Evolutionary conservation across 805 yeast genomes (phyloP).

Genomic region (Candida pseudofarinosa): DNA sequence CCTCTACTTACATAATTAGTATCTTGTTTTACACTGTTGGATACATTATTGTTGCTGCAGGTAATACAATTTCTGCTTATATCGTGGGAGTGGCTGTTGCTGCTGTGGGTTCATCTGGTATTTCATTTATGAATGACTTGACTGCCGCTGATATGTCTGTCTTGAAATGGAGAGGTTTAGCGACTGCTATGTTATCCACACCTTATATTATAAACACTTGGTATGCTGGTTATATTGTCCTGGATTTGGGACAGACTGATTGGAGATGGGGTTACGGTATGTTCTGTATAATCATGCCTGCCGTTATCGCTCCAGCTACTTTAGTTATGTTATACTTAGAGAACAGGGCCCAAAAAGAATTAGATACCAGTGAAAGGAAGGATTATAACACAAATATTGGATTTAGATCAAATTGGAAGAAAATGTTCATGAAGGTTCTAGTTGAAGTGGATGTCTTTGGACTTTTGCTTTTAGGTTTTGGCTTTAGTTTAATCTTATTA

Average conservation of each 20-base stretch:
- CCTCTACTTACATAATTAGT: constrained; percentile 13
- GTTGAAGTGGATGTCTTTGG: constrained; percentile 39
- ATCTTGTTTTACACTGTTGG: constrained; percentile 18
- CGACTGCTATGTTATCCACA: constrained; percentile 17
- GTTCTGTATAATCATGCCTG: constrained; percentile 45
- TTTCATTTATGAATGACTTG: constrained; percentile 14
- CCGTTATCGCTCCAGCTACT: constrained; percentile 31
- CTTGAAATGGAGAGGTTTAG: constrained; percentile 22
- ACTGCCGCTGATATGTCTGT: constrained; percentile 21
- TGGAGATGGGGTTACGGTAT: constrained; percentile 56
- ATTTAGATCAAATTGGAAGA: not conserved
- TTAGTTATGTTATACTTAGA: constrained; percentile 27
- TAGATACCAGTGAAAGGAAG: constrained; percentile 5
- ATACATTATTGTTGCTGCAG: constrained; percentile 17
- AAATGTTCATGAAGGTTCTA: constrained; percentile 10
- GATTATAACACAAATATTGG: constrained; percentile 13
- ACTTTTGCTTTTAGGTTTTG: constrained; percentile 34
- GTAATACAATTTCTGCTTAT: constrained; percentile 18
- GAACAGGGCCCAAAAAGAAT: constrained; percentile 18
- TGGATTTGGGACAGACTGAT: constrained; percentile 24
- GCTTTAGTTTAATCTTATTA: constrained; percentile 33
- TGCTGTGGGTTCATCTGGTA: constrained; percentile 18
- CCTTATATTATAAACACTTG: constrained; percentile 43
- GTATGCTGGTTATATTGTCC: constrained; percentile 37
- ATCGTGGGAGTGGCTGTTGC: constrained; percentile 19